Evolutionary conservation across 352 stramenopile species (phyloP).

Genomic region (Blastocystis hominis): DNA sequence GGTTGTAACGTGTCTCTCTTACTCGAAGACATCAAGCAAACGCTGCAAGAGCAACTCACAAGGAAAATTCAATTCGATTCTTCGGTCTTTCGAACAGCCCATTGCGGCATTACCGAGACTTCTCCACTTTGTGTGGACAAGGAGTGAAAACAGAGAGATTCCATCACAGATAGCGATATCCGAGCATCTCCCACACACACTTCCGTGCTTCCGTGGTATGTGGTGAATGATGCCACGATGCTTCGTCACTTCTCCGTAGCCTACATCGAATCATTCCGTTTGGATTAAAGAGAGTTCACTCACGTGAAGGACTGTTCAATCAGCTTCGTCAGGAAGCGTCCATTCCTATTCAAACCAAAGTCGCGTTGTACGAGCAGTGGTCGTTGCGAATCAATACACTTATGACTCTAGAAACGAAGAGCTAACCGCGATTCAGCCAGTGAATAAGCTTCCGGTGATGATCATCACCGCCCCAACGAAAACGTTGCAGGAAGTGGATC

Average conservation of each 20-base stretch:
- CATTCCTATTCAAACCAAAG: not conserved
- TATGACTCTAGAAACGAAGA: slow-evolving; percentile 2
- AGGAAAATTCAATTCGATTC: not conserved
- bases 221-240: slow-evolving; percentile 35
- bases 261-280: slow-evolving; percentile 1
- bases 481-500: not conserved
- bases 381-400: not conserved
- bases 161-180: not conserved
- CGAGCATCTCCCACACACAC: not conserved
- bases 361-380: slow-evolving; percentile 9
- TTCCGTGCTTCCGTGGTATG: not conserved
- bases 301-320: not conserved
- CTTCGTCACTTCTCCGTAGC: not conserved
- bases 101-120: not conserved
- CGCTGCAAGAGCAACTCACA: not conserved
- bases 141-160: not conserved
- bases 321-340: not conserved
- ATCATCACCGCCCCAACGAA: not conserved
- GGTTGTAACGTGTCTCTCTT: not conserved
- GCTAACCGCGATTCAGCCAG: not conserved
- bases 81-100: not conserved
- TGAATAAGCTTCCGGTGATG: not conserved
- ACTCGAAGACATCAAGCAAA: not conserved
- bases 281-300: not conserved
- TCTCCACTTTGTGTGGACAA: slow-evolving; percentile 9